Evolutionary conservation across 257 asterid genomes (phyloP).

Genomic region (Avicennia marina): DNA sequence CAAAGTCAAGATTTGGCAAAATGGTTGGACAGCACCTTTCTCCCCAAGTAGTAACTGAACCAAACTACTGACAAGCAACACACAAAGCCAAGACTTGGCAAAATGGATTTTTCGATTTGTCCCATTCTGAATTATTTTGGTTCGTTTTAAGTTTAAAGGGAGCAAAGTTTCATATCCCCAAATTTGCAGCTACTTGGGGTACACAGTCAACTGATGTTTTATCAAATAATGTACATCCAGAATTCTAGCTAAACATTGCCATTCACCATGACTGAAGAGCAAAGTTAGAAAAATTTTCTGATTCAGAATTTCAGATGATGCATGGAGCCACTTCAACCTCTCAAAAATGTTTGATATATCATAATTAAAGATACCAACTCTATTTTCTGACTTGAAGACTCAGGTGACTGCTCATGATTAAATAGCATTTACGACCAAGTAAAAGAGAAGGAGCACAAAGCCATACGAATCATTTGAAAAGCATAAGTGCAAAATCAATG

Average conservation of each 20-base stretch:
- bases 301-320: background rate
- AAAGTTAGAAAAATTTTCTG: background rate
- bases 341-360: background rate
- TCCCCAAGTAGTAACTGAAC: background rate
- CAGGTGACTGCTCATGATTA: background rate
- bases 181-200: background rate
- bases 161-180: background rate
- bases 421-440: background rate
- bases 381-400: background rate
- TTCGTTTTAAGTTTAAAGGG: no score
- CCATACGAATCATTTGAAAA: background rate
- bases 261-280: no score
- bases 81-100: background rate
- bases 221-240: background rate
- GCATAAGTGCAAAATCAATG: background rate
- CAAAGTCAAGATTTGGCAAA: background rate
- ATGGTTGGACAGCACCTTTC: no score
- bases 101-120: no score
- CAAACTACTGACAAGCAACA: background rate
- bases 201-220: background rate
- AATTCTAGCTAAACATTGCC: background rate
- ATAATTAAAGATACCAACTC: background rate
- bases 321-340: background rate
- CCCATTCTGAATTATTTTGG: no score
- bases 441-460: background rate